Base-by-base conservation (phyloP, 2,329 filamentous ascomycete genomes). In the Colletotrichum falcatum region DNA sequence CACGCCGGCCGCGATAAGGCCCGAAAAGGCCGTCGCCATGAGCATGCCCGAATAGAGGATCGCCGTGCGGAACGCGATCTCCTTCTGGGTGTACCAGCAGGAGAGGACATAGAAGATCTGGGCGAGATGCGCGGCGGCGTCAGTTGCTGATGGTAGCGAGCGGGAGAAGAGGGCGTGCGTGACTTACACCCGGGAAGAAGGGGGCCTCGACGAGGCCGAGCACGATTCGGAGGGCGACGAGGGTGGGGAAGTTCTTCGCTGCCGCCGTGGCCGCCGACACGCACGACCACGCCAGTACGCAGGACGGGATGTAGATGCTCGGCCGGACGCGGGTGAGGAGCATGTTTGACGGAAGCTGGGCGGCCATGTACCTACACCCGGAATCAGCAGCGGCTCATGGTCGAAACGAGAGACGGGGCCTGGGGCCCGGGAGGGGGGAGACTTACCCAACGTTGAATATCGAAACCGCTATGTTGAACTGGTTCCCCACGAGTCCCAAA, bases 1-100 rank as follows among this genome's bases (percentile, higher is more conserved):
- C 0, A 82, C 81, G 0, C 79, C 82, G 0, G 83, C 80, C 0
- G 82, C 83, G 48, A 86, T 82, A 30, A 85, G 77, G 5, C 84
- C 83, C 0, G 81, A 80, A 42, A 84, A 84, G 3, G 80, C 79
- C 0, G 75, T 79, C 4, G 79, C 77, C 30, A 80, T 65, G 20
- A 72, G 68, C 59, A 71, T 63, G 53, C 71, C 68, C n/a, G 68
- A 71, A 51, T 68, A 72, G n/a, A 72, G 60, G 37, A 71, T 55
- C 2, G 67, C 68, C 8, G 68, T 68, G 26, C 71, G 63, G n/a
- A 63, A 48, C 12, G 71, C 71, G 26, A 72, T 61, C 23, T 72
- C 71, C 49, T 68, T 72, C 5, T 67, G 71, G 16, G 71, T 71
- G 55, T 72, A 72, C 60, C 68, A 71, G 37, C 65, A 67, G 18